Conservation (phyloP, 2,329 filamentous ascomycete genomes). For the Fusarium burgessii region DNA sequence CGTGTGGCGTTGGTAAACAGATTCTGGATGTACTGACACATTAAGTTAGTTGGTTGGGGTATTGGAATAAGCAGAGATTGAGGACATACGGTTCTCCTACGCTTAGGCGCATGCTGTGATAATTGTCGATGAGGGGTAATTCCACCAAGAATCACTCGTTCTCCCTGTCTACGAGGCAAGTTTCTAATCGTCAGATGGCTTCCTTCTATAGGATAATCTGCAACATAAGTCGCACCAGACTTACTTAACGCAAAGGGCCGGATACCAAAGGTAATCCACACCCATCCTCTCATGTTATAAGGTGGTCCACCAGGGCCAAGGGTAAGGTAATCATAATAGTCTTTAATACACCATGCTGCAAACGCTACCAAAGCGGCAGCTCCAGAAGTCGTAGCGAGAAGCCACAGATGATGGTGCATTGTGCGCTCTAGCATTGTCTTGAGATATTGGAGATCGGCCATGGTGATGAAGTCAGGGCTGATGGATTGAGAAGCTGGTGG, state of each 20-base stretch:
- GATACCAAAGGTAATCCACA: not conserved
- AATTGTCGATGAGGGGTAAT: not conserved
- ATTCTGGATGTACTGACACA: not conserved
- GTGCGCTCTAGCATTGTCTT: too few species aligned
- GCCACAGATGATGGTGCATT: too few species aligned
- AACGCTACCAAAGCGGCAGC: too few species aligned
- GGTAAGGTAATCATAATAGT: not conserved
- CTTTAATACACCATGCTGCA: not conserved
- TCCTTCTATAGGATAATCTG: not conserved
- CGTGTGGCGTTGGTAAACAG: not conserved
- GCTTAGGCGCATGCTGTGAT: not conserved
- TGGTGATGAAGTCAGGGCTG: too few species aligned
- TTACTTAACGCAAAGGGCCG: not conserved
- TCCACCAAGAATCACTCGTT: not conserved
- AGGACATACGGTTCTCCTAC: not conserved
- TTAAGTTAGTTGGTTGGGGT: too few species aligned
- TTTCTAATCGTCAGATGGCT: not conserved
- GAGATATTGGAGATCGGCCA: too few species aligned
- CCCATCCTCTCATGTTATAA: not conserved
- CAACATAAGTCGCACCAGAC: not conserved
- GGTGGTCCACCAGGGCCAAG: not conserved
- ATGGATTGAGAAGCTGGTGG: too few species aligned
- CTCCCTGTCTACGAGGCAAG: not conserved
- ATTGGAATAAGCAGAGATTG: too few species aligned
- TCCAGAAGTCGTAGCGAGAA: too few species aligned